Conservation (phyloP, 2,329 filamentous ascomycete species). For the Aspergillus chevalieri region DNA sequence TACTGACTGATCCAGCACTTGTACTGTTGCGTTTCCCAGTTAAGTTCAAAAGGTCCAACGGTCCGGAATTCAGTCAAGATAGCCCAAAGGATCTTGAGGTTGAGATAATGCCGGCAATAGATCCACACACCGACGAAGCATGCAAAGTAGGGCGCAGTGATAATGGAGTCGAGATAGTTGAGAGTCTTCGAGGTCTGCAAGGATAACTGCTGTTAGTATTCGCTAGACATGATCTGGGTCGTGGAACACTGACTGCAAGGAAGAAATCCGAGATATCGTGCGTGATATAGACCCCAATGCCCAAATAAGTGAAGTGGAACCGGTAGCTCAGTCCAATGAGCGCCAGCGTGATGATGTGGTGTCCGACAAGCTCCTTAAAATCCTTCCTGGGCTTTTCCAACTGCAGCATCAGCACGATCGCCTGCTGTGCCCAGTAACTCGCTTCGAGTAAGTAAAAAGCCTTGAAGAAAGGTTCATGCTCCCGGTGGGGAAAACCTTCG, state of each 20-base stretch:
- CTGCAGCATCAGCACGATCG: constrained; percentile 76
- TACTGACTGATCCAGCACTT: constrained; percentile 45
- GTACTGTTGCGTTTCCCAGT: constrained; percentile 46
- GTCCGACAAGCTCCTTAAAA: constrained; percentile 84
- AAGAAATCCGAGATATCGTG: constrained; percentile 96
- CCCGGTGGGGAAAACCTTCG: constrained; percentile 75
- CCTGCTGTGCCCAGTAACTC: constrained; percentile 92
- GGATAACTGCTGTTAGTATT: not conserved
- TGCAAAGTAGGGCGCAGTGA: constrained; percentile 79
- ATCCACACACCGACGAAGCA: constrained; percentile 78
- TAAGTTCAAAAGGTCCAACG: constrained; percentile 42
- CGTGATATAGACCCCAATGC: constrained; percentile 85
- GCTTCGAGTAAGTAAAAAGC: constrained; percentile 94
- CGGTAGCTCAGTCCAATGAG: constrained; percentile 84
- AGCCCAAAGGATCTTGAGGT: constrained; percentile 43
- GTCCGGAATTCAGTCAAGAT: constrained; percentile 43
- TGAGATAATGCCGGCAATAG: constrained; percentile 74
- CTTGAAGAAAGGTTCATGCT: constrained; percentile 77
- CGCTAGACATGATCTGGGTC: not conserved
- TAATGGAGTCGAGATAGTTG: constrained; percentile 76
- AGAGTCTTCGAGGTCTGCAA: constrained; percentile 76
- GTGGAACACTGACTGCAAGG: constrained; percentile 59
- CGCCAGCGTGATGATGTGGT: constrained; percentile 81
- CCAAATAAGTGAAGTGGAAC: constrained; percentile 96
- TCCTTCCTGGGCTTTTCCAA: constrained; percentile 93